These are phyloP conservation scores for Eucalyptus lansdowneana DNA, from an alignment of 345 rosid species.

Conservation along the genomic window DNA sequence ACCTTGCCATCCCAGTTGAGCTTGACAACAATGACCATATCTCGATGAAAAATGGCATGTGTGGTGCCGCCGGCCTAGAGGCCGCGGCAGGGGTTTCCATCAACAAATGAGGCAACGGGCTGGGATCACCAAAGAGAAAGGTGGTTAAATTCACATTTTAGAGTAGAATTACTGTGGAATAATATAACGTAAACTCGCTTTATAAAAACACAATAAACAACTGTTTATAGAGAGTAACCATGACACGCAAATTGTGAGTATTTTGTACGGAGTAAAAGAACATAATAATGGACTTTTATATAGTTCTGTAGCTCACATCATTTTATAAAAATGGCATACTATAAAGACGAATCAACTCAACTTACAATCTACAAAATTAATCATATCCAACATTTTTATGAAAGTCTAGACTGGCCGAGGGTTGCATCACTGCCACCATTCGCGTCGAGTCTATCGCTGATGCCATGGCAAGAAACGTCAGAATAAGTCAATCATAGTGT, in stretches of 20 bases:
- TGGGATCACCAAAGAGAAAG: not conserved
- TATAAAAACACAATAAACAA: not conserved
- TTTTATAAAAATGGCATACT: too few relatives aligned
- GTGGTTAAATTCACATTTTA: too few relatives aligned
- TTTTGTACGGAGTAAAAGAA: not conserved
- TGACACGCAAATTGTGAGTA: not conserved
- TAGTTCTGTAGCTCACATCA: not conserved
- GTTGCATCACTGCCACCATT: not conserved
- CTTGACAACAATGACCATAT: not conserved
- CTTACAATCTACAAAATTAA: not conserved
- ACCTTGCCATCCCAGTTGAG: not conserved
- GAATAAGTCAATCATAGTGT: not conserved
- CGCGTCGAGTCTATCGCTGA: not conserved
- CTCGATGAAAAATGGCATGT: not conserved
- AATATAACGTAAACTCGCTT: too few relatives aligned
- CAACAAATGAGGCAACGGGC: not conserved
- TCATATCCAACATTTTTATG: not conserved
- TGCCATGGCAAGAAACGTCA: not conserved
- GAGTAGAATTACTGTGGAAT: not conserved
- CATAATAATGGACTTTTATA: too few relatives aligned
- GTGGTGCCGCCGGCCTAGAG: not conserved
- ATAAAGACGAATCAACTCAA: not conserved
- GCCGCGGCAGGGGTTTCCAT: not conserved
- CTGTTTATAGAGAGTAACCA: fast-evolving
- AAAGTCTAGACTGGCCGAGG: not conserved